phyloP scores from a whole-genome alignment of 441 rosid species.

The Gossypium laxum region DNA sequence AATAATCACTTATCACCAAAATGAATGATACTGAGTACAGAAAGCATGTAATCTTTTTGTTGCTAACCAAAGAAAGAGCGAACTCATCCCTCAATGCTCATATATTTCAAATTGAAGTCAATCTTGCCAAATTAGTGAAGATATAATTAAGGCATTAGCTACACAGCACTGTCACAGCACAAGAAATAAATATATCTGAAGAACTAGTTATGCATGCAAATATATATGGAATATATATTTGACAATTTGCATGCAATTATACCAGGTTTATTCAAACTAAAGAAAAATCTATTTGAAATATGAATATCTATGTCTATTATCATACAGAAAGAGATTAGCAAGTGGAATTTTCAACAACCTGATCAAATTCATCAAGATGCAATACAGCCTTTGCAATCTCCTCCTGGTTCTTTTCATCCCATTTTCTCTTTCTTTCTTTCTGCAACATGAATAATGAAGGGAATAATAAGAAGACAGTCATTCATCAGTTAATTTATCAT shows the following conservation, averaged over 20 bases:
- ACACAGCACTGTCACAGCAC: not conserved
- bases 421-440: slow-evolving; percentile 78
- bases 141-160: not conserved
- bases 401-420: slow-evolving; percentile 85
- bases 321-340: slow-evolving; percentile 9
- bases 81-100: not conserved
- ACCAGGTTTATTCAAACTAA: slow-evolving; percentile 8
- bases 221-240: not conserved
- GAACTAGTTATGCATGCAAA: slow-evolving; percentile 3
- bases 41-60: not conserved
- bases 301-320: not conserved
- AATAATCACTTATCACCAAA: not conserved
- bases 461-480: not conserved
- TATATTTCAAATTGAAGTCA: slow-evolving; percentile 8
- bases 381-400: slow-evolving; percentile 77
- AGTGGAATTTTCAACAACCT: slow-evolving; percentile 37
- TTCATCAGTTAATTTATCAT: not conserved
- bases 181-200: not conserved
- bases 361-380: slow-evolving; percentile 62
- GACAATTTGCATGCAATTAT: not conserved
- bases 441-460: slow-evolving; percentile 20
- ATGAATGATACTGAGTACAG: not conserved
- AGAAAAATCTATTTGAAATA: not conserved
- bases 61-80: not conserved
- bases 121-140: not conserved